phyloP scores from a whole-genome alignment of 768 basidiomycete species.

The Suillus decipiens region DNA sequence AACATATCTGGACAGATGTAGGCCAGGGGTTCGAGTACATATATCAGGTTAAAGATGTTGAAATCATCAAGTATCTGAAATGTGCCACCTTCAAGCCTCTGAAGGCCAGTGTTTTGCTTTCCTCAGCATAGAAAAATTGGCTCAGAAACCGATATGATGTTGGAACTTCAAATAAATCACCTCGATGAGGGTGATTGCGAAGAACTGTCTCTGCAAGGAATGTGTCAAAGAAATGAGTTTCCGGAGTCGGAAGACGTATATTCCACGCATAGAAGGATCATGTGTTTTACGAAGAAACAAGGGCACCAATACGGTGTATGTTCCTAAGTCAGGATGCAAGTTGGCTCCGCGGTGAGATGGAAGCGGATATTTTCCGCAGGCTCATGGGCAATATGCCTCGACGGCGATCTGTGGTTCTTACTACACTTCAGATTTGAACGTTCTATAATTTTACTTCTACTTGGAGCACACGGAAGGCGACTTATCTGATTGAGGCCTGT shows the following conservation, averaged over 20 bases:
- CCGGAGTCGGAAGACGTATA: not conserved
- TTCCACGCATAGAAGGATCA: not conserved
- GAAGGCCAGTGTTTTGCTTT: not conserved
- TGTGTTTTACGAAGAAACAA: not conserved
- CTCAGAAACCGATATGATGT: not conserved
- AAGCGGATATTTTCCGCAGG: not conserved
- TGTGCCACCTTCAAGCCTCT: not conserved
- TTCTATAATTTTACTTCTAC: not conserved
- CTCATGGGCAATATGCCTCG: not conserved
- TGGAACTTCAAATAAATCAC: not conserved
- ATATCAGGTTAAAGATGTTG: not conserved
- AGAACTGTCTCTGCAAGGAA: not conserved
- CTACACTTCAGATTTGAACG: not conserved
- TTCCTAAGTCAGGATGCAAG: not conserved
- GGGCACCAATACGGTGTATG: conserved; percentile 1
- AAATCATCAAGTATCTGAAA: not conserved
- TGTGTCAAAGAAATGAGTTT: not conserved
- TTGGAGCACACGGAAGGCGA: not conserved
- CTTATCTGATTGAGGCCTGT: not conserved
- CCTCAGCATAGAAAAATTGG: not conserved
- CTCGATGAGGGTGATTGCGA: not conserved
- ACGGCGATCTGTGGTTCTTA: not conserved
- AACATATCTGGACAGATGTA: conserved; percentile 26
- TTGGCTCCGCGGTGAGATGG: not conserved
- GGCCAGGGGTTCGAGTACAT: not conserved